Base-by-base conservation (phyloP, 495 filamentous ascomycete species). In the Aspergillus homomorphus region DNA sequence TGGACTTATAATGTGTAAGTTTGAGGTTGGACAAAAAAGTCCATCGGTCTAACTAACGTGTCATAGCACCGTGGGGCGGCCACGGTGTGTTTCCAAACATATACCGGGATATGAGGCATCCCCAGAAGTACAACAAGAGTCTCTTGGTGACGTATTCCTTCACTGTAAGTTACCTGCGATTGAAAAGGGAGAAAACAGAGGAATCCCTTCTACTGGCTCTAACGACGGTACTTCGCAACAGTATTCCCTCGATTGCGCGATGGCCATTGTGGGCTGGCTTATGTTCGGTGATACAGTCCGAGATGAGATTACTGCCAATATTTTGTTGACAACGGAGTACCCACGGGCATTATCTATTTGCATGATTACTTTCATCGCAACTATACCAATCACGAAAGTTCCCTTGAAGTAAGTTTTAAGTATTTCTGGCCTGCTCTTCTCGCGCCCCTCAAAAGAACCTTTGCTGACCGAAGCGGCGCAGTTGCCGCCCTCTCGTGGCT, bases 81-180 rank as follows among this genome's bases (percentile, higher is more conserved):
- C 94, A 98, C 68, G 82, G 85, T 53, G 94, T 98, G 24, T 96
- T 98, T 67, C 94, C 94, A 2, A 96, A 96, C 65, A 96, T 98
- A 66, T 98, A 96, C 70, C 83, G 92, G 52, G 94, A 98, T 73
- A 98, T 98, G 94, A 81, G 94, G 60, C 94, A 98, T 69, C 92
- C 94, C 0, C 80, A 89, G 46, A 94, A 91, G 66, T 98, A 94
- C 69, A 79, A 77, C 20, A 83, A 82, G 69, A 88, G 86, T 51
- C 79, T 97, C 19, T 84, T 87, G 66, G 81, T 86, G 43, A 96
- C 92, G 1, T 98, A 94, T 67, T 71, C 84, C n/a, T 97, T 96
- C 71, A 96, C 92, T 45, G 89, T 93, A 81, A 67, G 85, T 65
- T 18, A 45, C 7, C 15, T 14, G 7, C 30, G 23, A 18, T 0